Evolutionary conservation across 768 basidiomycete species (phyloP), one percentile per base, ranked within the genome.

Genomic region (Agaricus sinodeliciosus): DNA sequence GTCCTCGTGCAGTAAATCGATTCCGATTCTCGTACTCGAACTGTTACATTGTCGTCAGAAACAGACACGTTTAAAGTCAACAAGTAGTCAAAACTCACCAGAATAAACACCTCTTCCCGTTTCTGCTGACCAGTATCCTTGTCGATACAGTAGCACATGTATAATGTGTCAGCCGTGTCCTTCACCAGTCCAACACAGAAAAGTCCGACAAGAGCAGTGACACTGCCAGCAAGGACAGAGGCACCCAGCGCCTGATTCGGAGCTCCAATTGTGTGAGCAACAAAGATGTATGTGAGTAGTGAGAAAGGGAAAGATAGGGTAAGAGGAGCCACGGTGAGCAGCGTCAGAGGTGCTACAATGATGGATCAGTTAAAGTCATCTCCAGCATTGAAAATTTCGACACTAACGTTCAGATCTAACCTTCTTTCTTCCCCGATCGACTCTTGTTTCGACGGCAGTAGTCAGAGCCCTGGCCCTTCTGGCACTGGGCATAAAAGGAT

Each of bases 281-380:
- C 88, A 59, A 94, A 90, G 16, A 97, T 67, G 65, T 95, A 96
- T 4, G 91, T 88, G 35, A 79, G 69, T 26, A 94, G 71, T 12
- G 90, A 84, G 57, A 90, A 88, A 4, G 91, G 87, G 57, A 94
- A 77, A 0, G 89, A 88, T 55, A 93, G 71, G 0, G 85, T 87
- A 46, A 90, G 71, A 15, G 92, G 87, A 11, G 88, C 80, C 26
- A 87, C 77, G 13, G 84, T 87, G 57, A 94, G 75, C 57, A 94
- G 69, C 0, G 86, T 79, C 58, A 92, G 75, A 63, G 82, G 77
- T 22, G 80, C 79, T 39, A 47, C 4, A 16, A 31, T 25, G 22
- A 12, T n/a, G 12, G n/a, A 28, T 47, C n/a, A 47, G 43, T 27
- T 28, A 3, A 27, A 45, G 9, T 12, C 15, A 27, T 2, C 15